Percentiles rank a stretch among this genome's conserved stretches.
These are phyloP conservation scores for Starmerella riodocensis DNA, from an alignment of 805 yeast species.

Conservation along the genomic window DNA sequence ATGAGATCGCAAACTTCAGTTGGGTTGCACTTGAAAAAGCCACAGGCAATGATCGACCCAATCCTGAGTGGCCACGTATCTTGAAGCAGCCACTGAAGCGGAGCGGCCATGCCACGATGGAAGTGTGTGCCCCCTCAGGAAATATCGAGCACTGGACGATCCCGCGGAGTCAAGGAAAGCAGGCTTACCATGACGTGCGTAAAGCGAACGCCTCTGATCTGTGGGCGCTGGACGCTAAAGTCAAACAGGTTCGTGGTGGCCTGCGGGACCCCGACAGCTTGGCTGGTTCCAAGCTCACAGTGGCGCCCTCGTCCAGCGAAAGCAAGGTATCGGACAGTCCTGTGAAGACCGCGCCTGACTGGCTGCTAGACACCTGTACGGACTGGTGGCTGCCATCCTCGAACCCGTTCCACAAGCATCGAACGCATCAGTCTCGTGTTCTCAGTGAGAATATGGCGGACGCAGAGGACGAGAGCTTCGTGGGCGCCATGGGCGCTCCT, in stretches of 20 bases:
- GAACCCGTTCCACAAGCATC: conserved; percentile 9
- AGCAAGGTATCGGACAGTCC: background rate
- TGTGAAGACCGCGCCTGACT: background rate
- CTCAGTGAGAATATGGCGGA: conserved; percentile 5
- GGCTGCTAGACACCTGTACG: background rate
- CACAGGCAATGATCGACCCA: conserved; percentile 16
- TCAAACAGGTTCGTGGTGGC: conserved; percentile 29
- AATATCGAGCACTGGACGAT: conserved; percentile 76
- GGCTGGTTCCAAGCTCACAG: background rate
- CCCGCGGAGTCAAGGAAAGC: conserved; percentile 62
- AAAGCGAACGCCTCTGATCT: conserved; percentile 73
- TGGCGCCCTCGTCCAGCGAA: background rate
- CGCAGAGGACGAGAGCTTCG: conserved; percentile 6
- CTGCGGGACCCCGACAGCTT: conserved; percentile 12
- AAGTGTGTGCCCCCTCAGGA: conserved; percentile 69
- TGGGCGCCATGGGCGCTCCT: conserved; percentile 9
- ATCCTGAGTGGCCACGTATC: conserved; percentile 54
- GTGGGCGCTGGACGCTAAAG: conserved; percentile 66
- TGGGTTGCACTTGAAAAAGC: conserved; percentile 51
- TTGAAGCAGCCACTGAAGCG: conserved; percentile 54
- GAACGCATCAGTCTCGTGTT: conserved; percentile 11
- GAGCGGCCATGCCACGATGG: conserved; percentile 69
- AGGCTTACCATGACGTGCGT: conserved; percentile 77
- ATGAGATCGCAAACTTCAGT: conserved; percentile 59
- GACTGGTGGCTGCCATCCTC: conserved; percentile 12